These are phyloP conservation scores for Trichoderma reesei DNA, from an alignment of 495 filamentous ascomycete genomes.

Conservation along the genomic window DNA sequence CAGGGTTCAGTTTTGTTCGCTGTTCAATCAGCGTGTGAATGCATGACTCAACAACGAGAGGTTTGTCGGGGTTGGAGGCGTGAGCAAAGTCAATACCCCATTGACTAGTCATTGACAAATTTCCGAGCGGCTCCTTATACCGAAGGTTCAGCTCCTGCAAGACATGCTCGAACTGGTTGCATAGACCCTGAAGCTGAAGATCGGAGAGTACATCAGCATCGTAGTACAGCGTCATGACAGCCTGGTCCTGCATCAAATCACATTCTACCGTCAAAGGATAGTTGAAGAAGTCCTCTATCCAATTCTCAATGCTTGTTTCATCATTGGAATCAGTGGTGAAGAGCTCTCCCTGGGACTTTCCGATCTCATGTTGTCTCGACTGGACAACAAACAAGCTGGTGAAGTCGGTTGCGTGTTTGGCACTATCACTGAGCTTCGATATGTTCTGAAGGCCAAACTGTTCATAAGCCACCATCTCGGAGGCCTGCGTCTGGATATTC, in stretches of 20 bases:
- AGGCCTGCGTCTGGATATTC: neutral
- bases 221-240: slow-evolving; percentile 12
- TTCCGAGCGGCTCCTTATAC: neutral
- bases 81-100: neutral
- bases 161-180: slow-evolving; percentile 15
- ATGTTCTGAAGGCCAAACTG: slow-evolving; percentile 7
- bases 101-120: neutral
- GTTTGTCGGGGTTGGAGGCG: neutral
- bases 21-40: slow-evolving; percentile 4
- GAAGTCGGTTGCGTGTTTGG: neutral
- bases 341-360: neutral
- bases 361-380: neutral
- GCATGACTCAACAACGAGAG: neutral
- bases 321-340: neutral
- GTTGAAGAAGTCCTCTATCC: slow-evolving; percentile 7
- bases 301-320: neutral
- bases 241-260: neutral
- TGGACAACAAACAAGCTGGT: neutral
- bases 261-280: slow-evolving; percentile 19
- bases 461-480: neutral
- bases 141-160: neutral
- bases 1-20: neutral
- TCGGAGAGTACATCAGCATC: slow-evolving; percentile 14
- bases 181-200: slow-evolving; percentile 15
- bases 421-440: neutral